Evolutionary conservation across 495 filamentous ascomycete genomes (phyloP).

Genomic region (Patellaria atrata): DNA sequence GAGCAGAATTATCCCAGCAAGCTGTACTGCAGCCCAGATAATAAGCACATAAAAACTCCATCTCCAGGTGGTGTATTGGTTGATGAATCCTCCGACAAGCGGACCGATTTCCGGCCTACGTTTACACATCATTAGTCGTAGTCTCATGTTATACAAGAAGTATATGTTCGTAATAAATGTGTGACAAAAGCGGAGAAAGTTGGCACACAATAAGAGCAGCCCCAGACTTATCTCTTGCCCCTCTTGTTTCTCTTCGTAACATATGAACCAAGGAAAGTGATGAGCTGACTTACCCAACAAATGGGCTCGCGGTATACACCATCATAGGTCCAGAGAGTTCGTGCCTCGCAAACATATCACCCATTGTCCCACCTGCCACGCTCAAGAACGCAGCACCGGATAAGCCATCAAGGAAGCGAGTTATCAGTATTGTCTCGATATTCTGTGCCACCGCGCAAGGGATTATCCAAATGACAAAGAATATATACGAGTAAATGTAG

Average conservation of each 20-base stretch:
- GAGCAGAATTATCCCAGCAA: conserved; percentile 49
- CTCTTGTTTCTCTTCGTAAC: too few species aligned
- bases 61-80: conserved; percentile 62
- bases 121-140: too few species aligned
- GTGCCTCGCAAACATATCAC: conserved; percentile 67
- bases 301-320: conserved; percentile 69
- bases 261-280: conserved; percentile 10
- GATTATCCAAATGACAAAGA: conserved; percentile 76
- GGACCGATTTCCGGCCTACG: conserved; percentile 41
- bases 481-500: conserved; percentile 61
- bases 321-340: conserved; percentile 66
- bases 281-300: conserved; percentile 39
- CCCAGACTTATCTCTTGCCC: too few species aligned
- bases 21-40: conserved; percentile 58
- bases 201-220: too few species aligned
- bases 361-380: conserved; percentile 83
- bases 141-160: too few species aligned
- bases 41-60: conserved; percentile 85
- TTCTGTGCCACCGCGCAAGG: conserved; percentile 80
- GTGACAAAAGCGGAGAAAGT: too few species aligned
- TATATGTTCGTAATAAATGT: too few species aligned
- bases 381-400: conserved; percentile 78
- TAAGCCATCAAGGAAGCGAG: conserved; percentile 73
- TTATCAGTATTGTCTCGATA: conserved; percentile 66
- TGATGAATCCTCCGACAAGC: conserved; percentile 58